Base-by-base conservation (phyloP, 371 early-diverging fungal genomes). In the Haplosporangium sp. region DNA sequence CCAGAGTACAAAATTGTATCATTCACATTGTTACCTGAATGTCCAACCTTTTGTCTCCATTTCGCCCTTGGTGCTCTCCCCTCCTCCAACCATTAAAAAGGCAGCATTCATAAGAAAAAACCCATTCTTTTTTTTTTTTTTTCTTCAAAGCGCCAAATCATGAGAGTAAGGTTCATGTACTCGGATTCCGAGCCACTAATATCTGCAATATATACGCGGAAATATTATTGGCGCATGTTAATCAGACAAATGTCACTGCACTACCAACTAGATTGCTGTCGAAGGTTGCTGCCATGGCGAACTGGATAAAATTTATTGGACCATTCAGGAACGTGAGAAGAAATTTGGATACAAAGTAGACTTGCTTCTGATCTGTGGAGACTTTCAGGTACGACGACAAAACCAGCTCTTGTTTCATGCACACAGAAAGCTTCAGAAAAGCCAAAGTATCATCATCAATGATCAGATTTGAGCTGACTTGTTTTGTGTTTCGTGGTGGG, bases 211-310 rank as follows among this genome's bases (percentile, higher is more conserved):
- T 29, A 29, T 29, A 29, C 29, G 29, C 29, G 29, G 29, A 29
- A 29, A 2, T 29, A 29, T 2, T 29, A 29, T 29, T 29, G 29
- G 29, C 29, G 29, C 29, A 29, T 2, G 29, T 29, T 29, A 29
- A 29, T 29, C 29, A 29, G 29, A 4, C 29, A 29, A 29, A 29
- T 29, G 29, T 29, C 4, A 29, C 29, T 29, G 46, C 10, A 46
- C n/a, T 6, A 46, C 12, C 0, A n/a, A 10, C 10, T 74, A 91
- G 90, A 89, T 97, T 54, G 98, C 98, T 16, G 79, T 97, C 47
- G 93, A 95, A 83, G 99, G 98, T 4, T 98, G 98, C 83, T 92
- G 95, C 69, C 98, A 98, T 72, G 98, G 98, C n/a, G 86, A 93
- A 68, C 86, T 99, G 46, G 95, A 95, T 64, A 85, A 86, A 38